Conservation (phyloP, 164 flowering plant species). For the Protea cynaroides region DNA sequence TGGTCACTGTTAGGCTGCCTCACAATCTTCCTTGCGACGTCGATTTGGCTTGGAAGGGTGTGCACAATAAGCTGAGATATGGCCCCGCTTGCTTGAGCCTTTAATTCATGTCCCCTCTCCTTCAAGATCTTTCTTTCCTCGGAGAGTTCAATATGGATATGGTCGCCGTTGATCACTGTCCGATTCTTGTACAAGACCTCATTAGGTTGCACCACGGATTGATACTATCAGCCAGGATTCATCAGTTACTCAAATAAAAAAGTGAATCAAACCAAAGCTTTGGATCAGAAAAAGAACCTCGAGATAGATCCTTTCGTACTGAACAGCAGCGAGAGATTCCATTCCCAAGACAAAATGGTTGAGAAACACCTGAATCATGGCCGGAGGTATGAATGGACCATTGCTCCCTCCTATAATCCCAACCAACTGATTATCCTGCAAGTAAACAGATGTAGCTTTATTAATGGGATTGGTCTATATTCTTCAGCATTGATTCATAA, state of each 20-base stretch:
- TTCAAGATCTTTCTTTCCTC: slow-evolving; percentile 39
- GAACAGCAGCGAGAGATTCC: slow-evolving; percentile 75
- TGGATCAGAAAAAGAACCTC: slow-evolving; percentile 28
- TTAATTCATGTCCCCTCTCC: slow-evolving; percentile 62
- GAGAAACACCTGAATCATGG: slow-evolving; percentile 70
- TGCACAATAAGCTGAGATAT: slow-evolving; percentile 82
- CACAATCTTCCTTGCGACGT: slow-evolving; percentile 22
- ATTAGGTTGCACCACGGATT: slow-evolving; percentile 58
- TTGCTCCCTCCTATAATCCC: slow-evolving; percentile 90
- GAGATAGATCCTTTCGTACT: slow-evolving; percentile 75
- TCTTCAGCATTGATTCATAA: too few species aligned
- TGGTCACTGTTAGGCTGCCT: slow-evolving; percentile 3
- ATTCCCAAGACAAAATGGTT: slow-evolving; percentile 65
- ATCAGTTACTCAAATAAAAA: neutral
- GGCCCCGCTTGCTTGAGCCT: slow-evolving; percentile 46
- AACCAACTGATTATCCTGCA: slow-evolving; percentile 63
- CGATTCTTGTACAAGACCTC: slow-evolving; percentile 67
- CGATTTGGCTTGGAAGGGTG: slow-evolving; percentile 21
- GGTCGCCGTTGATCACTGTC: slow-evolving; percentile 72
- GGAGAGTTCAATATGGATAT: slow-evolving; percentile 67
- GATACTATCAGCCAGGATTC: neutral
- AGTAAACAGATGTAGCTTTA: neutral
- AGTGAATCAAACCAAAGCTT: neutral
- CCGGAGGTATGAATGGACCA: slow-evolving; percentile 66
- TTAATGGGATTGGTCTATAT: too few species aligned